Conservation (phyloP, 768 basidiomycete genomes). For the Tremella fuciformis region DNA sequence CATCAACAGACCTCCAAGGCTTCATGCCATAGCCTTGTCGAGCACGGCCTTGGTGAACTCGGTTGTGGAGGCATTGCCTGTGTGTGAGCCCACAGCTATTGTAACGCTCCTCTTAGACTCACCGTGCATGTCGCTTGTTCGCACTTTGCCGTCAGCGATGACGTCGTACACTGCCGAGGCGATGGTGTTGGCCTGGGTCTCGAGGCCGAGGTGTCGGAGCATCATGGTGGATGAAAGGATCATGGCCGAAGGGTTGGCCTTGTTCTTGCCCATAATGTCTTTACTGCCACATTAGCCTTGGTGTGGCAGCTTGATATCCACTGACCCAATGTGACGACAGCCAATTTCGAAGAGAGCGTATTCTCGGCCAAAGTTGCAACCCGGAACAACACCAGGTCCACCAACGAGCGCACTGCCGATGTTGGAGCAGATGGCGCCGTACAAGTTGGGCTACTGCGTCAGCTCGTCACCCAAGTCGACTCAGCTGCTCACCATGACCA, state of each 20-base stretch:
- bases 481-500: slow-evolving; percentile 91
- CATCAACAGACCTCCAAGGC: no score
- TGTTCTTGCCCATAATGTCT: slow-evolving; percentile 55
- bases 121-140: slow-evolving; percentile 95
- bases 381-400: slow-evolving; percentile 95
- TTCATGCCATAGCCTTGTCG: slow-evolving; percentile 50
- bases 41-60: slow-evolving; percentile 94
- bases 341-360: slow-evolving; percentile 98
- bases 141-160: slow-evolving; percentile 79
- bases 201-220: slow-evolving; percentile 59
- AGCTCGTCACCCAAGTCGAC: slow-evolving; percentile 9
- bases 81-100: background rate
- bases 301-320: background rate
- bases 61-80: slow-evolving; percentile 83
- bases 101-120: slow-evolving; percentile 46
- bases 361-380: slow-evolving; percentile 95
- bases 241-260: slow-evolving; percentile 56
- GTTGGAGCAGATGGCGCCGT: slow-evolving; percentile 96
- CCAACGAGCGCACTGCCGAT: slow-evolving; percentile 98
- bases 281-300: slow-evolving; percentile 69
- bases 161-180: slow-evolving; percentile 89
- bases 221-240: slow-evolving; percentile 55
- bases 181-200: slow-evolving; percentile 88
- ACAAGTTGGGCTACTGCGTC: slow-evolving; percentile 52
- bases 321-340: slow-evolving; percentile 61